Conservation (phyloP, 345 rosid genomes). For the Cardamine chenopodiifolia region DNA sequence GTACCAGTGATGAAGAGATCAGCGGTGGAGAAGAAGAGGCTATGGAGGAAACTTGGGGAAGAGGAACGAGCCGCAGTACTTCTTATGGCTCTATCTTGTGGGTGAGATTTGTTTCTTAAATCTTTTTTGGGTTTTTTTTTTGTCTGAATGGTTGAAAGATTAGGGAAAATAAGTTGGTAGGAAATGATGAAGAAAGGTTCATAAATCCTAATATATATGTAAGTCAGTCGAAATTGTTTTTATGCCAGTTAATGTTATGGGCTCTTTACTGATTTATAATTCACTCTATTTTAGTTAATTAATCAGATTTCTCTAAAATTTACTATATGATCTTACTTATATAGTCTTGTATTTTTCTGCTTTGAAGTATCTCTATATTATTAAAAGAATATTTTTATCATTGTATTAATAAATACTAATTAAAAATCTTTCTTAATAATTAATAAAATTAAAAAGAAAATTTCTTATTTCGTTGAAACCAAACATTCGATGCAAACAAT, state of each 20-base stretch:
- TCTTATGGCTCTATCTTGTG: slow-evolving; percentile 86
- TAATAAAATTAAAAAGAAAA: no score
- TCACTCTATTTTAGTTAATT: neutral
- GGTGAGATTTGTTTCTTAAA: slow-evolving; percentile 55
- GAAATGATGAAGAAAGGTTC: slow-evolving; percentile 26
- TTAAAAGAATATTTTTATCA: no score
- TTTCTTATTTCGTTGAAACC: no score
- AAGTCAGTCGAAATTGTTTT: slow-evolving; percentile 22
- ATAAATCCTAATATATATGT: slow-evolving; percentile 24
- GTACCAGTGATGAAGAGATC: slow-evolving; percentile 71
- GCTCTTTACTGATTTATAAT: slow-evolving; percentile 5
- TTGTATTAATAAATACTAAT: no score
- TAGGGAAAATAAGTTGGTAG: slow-evolving; percentile 36
- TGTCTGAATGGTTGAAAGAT: slow-evolving; percentile 3
- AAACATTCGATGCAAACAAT: no score
- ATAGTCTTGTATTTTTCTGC: neutral
- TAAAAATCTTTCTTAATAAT: no score
- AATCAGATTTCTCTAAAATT: neutral
- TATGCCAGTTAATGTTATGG: slow-evolving; percentile 23
- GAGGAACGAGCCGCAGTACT: slow-evolving; percentile 89
- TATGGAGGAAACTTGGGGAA: slow-evolving; percentile 69
- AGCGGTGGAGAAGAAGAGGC: slow-evolving; percentile 56
- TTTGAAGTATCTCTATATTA: no score
- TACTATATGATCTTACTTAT: no score
- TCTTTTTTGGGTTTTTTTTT: slow-evolving; percentile 2